These are phyloP conservation scores for Daldinia caldariorum DNA, from an alignment of 495 filamentous ascomycete species.

Conservation along the genomic window DNA sequence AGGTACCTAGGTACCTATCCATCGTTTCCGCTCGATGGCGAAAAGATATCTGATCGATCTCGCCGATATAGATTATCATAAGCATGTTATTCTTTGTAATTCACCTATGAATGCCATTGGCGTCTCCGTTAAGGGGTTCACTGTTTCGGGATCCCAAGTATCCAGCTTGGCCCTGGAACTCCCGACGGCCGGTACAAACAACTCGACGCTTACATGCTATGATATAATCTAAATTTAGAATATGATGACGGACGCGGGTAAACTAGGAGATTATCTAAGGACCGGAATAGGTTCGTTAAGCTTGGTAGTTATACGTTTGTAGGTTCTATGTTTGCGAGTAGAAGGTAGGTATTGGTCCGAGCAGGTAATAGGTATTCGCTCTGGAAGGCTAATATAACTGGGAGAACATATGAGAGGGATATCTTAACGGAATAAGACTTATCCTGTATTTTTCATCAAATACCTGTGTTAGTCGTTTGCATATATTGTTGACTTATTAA, in stretches of 20 bases:
- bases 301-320: background rate
- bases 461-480: background rate
- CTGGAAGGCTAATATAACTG: background rate
- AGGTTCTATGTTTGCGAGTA: background rate
- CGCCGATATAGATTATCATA: background rate
- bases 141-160: conserved; percentile 21
- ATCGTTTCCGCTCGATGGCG: too few relatives aligned
- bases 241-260: background rate
- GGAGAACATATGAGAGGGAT: background rate
- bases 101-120: background rate
- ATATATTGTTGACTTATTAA: background rate
- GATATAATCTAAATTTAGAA: conserved; percentile 1
- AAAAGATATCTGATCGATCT: background rate
- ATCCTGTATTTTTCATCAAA: background rate
- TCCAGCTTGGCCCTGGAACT: conserved; percentile 26
- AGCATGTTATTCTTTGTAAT: background rate
- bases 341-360: background rate
- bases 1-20: too few relatives aligned
- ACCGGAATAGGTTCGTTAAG: background rate
- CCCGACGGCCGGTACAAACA: background rate
- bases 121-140: conserved; percentile 29
- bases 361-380: too few relatives aligned
- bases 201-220: background rate
- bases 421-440: background rate
- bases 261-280: background rate